Evolutionary conservation across 768 basidiomycete genomes (phyloP), one percentile per base, ranked within the genome.

Genomic region (Sutorius australiensis): DNA sequence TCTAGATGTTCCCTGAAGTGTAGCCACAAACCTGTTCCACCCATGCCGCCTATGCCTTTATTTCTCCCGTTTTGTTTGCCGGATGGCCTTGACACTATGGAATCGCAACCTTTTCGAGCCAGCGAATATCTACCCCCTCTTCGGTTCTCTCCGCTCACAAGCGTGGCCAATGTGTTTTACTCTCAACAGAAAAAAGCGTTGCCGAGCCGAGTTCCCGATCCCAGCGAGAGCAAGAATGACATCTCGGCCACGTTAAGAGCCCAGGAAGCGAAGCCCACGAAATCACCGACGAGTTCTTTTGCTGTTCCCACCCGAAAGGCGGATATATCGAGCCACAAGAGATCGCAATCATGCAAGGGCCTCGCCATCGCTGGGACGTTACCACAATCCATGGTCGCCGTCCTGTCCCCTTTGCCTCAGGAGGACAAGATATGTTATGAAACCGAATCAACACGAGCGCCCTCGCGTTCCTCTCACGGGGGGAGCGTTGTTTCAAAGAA

Each of bases 21-120:
- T 27, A 2, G 40, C 31, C 56, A 67, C 40, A 58, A 37, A 31
- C 58, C 69, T 19, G 34, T 47, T 0, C 59, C 61, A 27, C 58
- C 62, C 6, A 24, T 67, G 37, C 67, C 65, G 7, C 51, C 60
- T 12, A 37, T 70, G 14, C 62, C 68, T 19, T 44, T 12, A 9
- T 52, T 60, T 19, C 49, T 47, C 33, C 51, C 55, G 33, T 54
- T 65, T 40, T 45, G 40, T 40, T 3, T 43, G 31, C n/a, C 51
- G 5, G 21, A 27, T 3, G 38, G 17, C 21, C 19, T 9, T 13
- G 41, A 46, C 3, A 2, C 17, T 0, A 9, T 40, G 12, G 36
- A 16, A 16, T 12, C 19, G 0, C 33, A 10, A 21, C 9, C 46
- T 33, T 4, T 33, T 6, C 31, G 4, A 28, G 42, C 30, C 2